Base-by-base conservation (phyloP, 768 basidiomycete species). In the Tricholoma terreum region DNA sequence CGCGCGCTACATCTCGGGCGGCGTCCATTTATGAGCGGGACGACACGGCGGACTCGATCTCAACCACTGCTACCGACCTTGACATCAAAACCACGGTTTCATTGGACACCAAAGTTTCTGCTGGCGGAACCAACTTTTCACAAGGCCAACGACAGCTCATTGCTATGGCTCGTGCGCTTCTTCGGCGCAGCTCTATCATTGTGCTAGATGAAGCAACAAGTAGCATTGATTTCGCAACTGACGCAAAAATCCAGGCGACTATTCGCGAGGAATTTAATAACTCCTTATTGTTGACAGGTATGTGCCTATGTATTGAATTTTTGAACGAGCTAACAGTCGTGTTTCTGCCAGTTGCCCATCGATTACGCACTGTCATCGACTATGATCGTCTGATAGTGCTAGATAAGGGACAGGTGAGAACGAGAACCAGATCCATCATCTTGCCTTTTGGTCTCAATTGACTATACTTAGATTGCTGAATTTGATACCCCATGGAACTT, bases 131-230 rank as follows among this genome's bases (percentile, higher is more conserved):
- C 30, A 96, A 97, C 74, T 95, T 97, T 71, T 94, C 91, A 1
- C 91, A 94, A 58, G 94, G 95, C 9, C 94, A 98, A 67, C 71
- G 93, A 9, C 94, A 98, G 64, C 74, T 93, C 14, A 89, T 94
- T 53, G 87, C 90, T 1, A 88, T 93, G 87, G 92, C 91, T 0
- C 81, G 92, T 5, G 90, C 92, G 0, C 74, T 93, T 19, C 75
- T 92, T 30, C 76, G 89, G 15, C 80, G 83, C 6, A 90, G 85
- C 65, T 73, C 85, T 11, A 83, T 93, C 61, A 85, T 93, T 51
- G 81, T 93, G 14, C 74, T 92, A 36, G 92, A 91, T 60, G 90
- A 92, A 63, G 91, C 91, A 12, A 92, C 90, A 6, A 90, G 88
- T 58, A 90, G 89, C 64, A 91, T 93, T 56, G 90, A 92, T 66